Conservation (phyloP, 176 grass and related monocot genomes). For the Rhipidocladum racemiflorum region DNA sequence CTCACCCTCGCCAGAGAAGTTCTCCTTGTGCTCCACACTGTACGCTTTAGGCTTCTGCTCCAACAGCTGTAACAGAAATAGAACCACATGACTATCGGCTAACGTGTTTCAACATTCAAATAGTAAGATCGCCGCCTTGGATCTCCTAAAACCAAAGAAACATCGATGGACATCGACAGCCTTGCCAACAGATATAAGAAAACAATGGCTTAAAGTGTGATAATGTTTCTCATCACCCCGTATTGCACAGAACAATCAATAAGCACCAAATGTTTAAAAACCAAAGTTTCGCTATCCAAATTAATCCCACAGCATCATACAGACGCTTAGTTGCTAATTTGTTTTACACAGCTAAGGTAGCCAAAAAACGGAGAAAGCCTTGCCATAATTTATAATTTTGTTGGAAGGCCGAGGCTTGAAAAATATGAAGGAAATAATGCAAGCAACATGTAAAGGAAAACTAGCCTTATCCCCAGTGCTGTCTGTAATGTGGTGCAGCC, state of each 20-base stretch:
- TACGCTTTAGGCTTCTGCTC: slow-evolving; percentile 68
- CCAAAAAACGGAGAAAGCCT: not conserved
- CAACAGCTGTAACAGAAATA: slow-evolving; percentile 41
- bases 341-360: not conserved
- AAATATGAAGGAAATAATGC: not conserved
- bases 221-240: not conserved
- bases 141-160: not conserved
- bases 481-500: slow-evolving; percentile 79
- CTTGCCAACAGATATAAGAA: not conserved
- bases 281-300: not conserved
- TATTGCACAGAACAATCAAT: not conserved
- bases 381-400: not conserved
- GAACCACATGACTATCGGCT: not conserved
- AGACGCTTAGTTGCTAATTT: not conserved
- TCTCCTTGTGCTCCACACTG: slow-evolving; percentile 73
- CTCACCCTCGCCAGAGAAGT: slow-evolving; percentile 79
- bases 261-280: slow-evolving; percentile 1
- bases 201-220: not conserved
- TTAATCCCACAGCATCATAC: not conserved
- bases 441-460: not conserved
- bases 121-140: not conserved
- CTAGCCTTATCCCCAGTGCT: slow-evolving; percentile 78
- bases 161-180: not conserved
- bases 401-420: not conserved
- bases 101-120: not conserved